Percentiles rank a stretch among this genome's conserved stretches.
Conservation (phyloP, 495 filamentous ascomycete genomes). For the Immersiella caudata region DNA sequence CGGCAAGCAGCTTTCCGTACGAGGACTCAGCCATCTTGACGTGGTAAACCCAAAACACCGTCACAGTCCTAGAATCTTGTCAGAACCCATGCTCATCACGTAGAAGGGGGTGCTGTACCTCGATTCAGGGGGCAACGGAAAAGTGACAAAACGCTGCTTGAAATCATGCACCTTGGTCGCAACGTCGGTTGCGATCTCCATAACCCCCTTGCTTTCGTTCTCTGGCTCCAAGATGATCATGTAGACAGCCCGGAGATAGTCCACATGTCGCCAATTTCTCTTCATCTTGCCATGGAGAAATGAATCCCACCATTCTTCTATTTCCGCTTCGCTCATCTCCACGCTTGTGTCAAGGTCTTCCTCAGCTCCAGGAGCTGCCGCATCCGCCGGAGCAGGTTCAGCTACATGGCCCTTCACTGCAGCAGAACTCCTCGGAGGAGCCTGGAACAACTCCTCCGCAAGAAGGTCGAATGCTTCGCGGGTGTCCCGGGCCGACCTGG, state of each 20-base stretch:
- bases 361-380: not conserved
- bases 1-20: not conserved
- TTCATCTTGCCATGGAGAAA: constrained; percentile 6
- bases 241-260: constrained; percentile 13
- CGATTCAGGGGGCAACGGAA: constrained; percentile 21
- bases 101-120: constrained; percentile 10
- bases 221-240: constrained; percentile 8
- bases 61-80: constrained; percentile 14
- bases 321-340: not conserved
- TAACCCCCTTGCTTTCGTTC: constrained; percentile 14
- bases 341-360: not conserved
- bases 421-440: not conserved
- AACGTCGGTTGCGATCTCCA: constrained; percentile 28
- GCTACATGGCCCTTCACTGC: not conserved
- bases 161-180: constrained; percentile 20
- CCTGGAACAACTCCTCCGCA: not conserved
- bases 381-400: not conserved
- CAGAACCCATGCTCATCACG: not conserved
- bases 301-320: not conserved
- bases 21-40: constrained; percentile 21
- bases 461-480: not conserved
- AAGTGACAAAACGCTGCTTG: constrained; percentile 21
- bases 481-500: not conserved
- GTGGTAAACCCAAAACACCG: constrained; percentile 35
- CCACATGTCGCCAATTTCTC: constrained; percentile 5